Base-by-base conservation (phyloP, 2,329 filamentous ascomycete species). In the Pseudocercospora fuligena region DNA sequence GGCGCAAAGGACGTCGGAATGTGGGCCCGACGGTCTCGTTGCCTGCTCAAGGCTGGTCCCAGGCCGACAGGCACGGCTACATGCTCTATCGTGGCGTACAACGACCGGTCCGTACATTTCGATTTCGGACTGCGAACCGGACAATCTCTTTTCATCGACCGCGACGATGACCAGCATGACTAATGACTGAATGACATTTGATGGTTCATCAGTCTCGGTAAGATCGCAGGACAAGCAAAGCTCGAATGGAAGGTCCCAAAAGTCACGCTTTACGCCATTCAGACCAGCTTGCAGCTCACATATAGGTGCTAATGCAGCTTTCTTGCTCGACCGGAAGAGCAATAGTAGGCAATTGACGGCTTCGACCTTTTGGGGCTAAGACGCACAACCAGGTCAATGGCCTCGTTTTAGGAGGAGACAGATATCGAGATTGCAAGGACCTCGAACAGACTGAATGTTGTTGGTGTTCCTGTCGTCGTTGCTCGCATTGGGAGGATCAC, bases 321-420 rank as follows among this genome's bases (percentile, higher is more conserved):
- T 21, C 47, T 51, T 27, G 19, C 19, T 51, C 19, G 63, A 47
- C 21, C 31, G 53, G 43, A 53, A 51, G 12, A 54, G 64, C 21
- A 66, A 47, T 9, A 25, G 43, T 61, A 66, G 64, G 64, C 64
- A 46, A 63, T 31, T 66, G 64, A 62, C 64, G 64, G 64, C 53
- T 23, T 47, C 16, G 23, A 16, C 47, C 8, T 23, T 51, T 51
- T 43, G 40, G 40, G 16, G 40, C 47, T 23, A 51, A 23, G 47
- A 8, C 19, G 47, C 9, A 51, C 47, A 51, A 51, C 21, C 19
- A 51, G 47, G 23, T 51, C 19, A 8, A 33, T 31, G 43, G 9
- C 6, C 40, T 46, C 46, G 36, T 60, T 60, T 40, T 14, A 60
- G 57, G 12, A 27, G 58, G 12, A n/a, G 11, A 14, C 40, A 40